Evolutionary conservation across 352 stramenopile genomes (phyloP), one percentile per base, ranked within the genome.

Genomic region (Pythium graminicola): DNA sequence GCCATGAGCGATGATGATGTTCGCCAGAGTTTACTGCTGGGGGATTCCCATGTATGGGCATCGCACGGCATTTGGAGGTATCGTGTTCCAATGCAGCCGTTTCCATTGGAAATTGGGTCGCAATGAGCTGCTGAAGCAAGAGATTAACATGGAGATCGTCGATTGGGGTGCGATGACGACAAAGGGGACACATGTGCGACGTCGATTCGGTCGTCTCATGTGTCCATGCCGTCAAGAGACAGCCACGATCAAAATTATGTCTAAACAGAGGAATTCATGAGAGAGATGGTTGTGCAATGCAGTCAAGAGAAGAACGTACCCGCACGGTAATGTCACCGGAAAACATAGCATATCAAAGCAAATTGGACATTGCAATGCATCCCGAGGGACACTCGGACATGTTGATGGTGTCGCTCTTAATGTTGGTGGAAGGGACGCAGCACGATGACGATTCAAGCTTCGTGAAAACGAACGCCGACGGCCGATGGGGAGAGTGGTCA

Each of bases 161-260:
- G 16, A 48, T 33, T 10, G 52, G 50, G 17, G 63, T 55, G 22
- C 61, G 58, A 42, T 87, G 76, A 6, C 80, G 69, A 51, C 80
- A 90, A 2, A 90, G 61, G 9, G 80, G 80, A 63, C 80, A 90
- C 52, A 72, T 68, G 43, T 83, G 69, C 13, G 46, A n/a, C n/a
- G n/a, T n/a, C n/a, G n/a, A n/a, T n/a, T n/a, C n/a, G n/a, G 32
- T 41, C 6, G 45, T 14, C 7, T 78, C 64, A 40, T 82, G 70
- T 4, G 61, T 50, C 79, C 79, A 90, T 5, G 79, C 79, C 1
- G 64, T 76, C 20, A 90, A 50, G 23, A 90, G 80, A 53, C 80
- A 90, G 6, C 80, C 80, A 8, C 80, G 77, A 53, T 90, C 80
- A 50, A 89, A 90, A 63, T 90, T 90, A 62, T 90, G 80, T n/a